Evolutionary conservation across 305 asterid species (phyloP).

Genomic region (Coffea humblotiana): DNA sequence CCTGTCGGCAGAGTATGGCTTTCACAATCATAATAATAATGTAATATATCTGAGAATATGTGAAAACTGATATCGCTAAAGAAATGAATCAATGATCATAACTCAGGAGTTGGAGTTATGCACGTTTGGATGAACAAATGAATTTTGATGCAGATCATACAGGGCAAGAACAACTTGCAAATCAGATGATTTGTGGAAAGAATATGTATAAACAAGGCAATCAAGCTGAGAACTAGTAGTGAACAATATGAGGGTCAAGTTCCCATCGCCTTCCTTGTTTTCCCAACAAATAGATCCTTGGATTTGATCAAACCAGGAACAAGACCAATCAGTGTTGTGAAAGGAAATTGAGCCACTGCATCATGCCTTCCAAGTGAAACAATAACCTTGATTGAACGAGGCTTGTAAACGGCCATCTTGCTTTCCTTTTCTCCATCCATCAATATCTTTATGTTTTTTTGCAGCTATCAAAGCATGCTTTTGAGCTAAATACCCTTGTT

Average conservation of each 20-base stretch:
- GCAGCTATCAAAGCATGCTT: conserved; percentile 61
- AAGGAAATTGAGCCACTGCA: conserved; percentile 72
- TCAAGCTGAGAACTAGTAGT: conserved; percentile 26
- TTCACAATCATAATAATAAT: not conserved
- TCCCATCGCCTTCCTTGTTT: conserved; percentile 78
- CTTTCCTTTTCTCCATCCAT: conserved; percentile 52
- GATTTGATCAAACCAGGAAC: conserved; percentile 86
- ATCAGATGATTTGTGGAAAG: not conserved
- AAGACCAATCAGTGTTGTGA: conserved; percentile 63
- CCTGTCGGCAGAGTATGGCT: no score
- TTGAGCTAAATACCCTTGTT: conserved; percentile 79
- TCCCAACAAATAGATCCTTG: conserved; percentile 74
- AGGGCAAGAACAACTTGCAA: not conserved
- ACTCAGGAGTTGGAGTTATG: not conserved
- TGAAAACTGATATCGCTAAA: not conserved
- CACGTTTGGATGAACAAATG: not conserved
- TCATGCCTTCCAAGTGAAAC: conserved; percentile 78
- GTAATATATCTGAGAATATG: not conserved
- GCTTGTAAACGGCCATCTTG: conserved; percentile 61
- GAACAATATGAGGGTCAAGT: conserved; percentile 46
- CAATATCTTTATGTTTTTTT: conserved; percentile 57
- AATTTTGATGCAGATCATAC: not conserved
- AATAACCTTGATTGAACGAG: conserved; percentile 41
- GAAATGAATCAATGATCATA: not conserved
- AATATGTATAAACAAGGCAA: not conserved